Evolutionary conservation across 2,329 filamentous ascomycete species (phyloP).

Genomic region (Cladosporium velox): DNA sequence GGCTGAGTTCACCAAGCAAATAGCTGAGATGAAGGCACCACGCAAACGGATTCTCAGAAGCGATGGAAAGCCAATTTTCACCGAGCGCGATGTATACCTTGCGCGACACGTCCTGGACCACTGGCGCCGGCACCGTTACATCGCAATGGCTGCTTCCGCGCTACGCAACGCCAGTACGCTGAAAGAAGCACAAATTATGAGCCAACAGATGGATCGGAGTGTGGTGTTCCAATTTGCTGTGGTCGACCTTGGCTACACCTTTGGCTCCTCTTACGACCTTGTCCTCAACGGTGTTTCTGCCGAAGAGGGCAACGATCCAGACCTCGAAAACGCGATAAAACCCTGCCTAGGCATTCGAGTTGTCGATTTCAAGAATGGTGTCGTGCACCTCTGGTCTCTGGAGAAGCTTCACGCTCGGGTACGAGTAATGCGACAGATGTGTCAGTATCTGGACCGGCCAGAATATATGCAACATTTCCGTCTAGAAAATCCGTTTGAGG

Average conservation of each 20-base stretch:
- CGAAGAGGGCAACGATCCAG: conserved; percentile 73
- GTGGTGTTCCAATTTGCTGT: conserved; percentile 95
- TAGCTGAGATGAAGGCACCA: conserved; percentile 66
- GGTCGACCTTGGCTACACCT: conserved; percentile 81
- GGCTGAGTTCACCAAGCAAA: conserved; percentile 78
- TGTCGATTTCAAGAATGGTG: conserved; percentile 82
- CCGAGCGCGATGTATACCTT: conserved; percentile 69
- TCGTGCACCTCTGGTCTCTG: conserved; percentile 91
- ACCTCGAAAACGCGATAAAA: conserved; percentile 76
- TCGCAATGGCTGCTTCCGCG: conserved; percentile 90
- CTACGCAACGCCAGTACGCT: conserved; percentile 82
- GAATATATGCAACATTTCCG: conserved; percentile 93
- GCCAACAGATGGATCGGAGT: conserved; percentile 89
- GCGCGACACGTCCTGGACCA: conserved; percentile 68
- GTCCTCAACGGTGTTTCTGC: conserved; percentile 86
- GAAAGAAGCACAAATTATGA: conserved; percentile 98
- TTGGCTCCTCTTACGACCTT: conserved; percentile 94
- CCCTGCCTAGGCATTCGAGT: conserved; percentile 90
- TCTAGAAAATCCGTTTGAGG: conserved; percentile 88
- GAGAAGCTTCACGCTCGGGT: conserved; percentile 88
- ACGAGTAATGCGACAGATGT: conserved; percentile 91
- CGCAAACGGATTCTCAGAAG: conserved; percentile 26
- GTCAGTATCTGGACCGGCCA: conserved; percentile 92
- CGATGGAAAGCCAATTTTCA: conserved; percentile 59
- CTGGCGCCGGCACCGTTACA: conserved; percentile 84